Evolutionary conservation across 192 early-diverging fungal genomes (phyloP), one percentile per base, ranked within the genome.

Genomic region (Coemansia sp.): DNA sequence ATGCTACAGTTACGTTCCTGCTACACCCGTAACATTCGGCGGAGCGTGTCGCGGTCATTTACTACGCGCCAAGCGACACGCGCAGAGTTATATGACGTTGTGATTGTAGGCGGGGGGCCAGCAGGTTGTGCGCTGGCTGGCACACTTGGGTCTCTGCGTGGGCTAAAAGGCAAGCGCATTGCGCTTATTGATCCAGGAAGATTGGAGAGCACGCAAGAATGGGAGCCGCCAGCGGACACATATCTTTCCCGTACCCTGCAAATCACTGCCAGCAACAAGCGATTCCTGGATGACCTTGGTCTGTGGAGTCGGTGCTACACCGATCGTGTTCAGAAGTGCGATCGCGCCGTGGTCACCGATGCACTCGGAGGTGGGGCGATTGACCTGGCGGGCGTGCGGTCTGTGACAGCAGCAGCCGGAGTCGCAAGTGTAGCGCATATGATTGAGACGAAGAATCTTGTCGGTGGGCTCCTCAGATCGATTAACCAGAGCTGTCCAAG

Each of bases 91-190:
- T 92, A 90, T 58, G 93, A 98, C 62, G 82, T 98, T 26, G 88
- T 89, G 28, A 90, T 98, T 68, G 88, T 98, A 16, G 95, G 95
- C 18, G 94, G 93, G 26, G 95, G 95, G 19, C 87, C 93, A 28
- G 86, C 92, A 10, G 95, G 95, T 34, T 90, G 87, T n/a, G 88
- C 94, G 8, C 71, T 95, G 28, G 94, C 93, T 4, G 85, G 84
- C 54, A 85, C 88, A 21, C 81, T 97, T 9, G 67, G 72, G 14
- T 23, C 71, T 4, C 54, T 52, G 10, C 47, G 28, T 31, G 60
- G 61, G 8, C 57, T 74, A 32, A 27, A 23, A 14, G 52, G 59
- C 34, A 79, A 80, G 38, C 83, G 85, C 47, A 77, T 96, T 49
- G 89, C 91, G 28, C 65, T 97, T 21, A 82, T 98, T 18, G 96